Conservation (phyloP, 1,284 basidiomycete species). For the Cryptococcus sp. region DNA sequence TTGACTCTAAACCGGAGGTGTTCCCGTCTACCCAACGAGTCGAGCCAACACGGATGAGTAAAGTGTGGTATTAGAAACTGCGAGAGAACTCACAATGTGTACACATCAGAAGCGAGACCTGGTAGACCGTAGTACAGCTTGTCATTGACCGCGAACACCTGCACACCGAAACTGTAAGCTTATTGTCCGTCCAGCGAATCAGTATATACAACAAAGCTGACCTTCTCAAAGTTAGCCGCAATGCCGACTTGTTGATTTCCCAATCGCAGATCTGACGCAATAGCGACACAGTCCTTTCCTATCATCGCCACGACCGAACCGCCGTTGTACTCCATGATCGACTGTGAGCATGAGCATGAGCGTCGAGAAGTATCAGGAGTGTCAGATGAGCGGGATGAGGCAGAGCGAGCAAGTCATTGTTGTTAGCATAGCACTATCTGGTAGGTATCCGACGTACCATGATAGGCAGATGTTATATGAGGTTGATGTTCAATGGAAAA, state of each 20-base stretch:
- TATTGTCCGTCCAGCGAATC: background rate
- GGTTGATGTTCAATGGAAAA: background rate
- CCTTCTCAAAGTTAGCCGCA: conserved; percentile 93
- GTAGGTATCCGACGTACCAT: conserved; percentile 23
- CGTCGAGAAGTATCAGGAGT: background rate
- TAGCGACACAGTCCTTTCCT: conserved; percentile 98
- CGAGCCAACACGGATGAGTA: background rate
- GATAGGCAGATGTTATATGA: conserved; percentile 11
- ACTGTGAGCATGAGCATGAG: conserved; percentile 20
- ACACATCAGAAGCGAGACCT: conserved; percentile 90
- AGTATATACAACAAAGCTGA: conserved; percentile 44
- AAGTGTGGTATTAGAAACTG: too few relatives aligned
- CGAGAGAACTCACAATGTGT: conserved; percentile 69
- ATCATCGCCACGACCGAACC: conserved; percentile 99
- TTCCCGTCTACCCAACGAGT: conserved; percentile 64
- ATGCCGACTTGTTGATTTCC: conserved; percentile 88
- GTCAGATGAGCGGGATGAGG: background rate
- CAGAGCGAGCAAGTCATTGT: background rate
- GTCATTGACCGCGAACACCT: conserved; percentile 95
- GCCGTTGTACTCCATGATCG: conserved; percentile 52
- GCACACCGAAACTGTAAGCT: conserved; percentile 8
- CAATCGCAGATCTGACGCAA: conserved; percentile 89
- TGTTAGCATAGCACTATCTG: too few relatives aligned
- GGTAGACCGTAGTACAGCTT: conserved; percentile 89
- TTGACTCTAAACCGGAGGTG: conserved; percentile 91